A percentile compares a stretch with the other conserved stretches of the same genome.
phyloP scores from a whole-genome alignment of 2,329 filamentous ascomycete species.

The Colletotrichum orbiculare region DNA sequence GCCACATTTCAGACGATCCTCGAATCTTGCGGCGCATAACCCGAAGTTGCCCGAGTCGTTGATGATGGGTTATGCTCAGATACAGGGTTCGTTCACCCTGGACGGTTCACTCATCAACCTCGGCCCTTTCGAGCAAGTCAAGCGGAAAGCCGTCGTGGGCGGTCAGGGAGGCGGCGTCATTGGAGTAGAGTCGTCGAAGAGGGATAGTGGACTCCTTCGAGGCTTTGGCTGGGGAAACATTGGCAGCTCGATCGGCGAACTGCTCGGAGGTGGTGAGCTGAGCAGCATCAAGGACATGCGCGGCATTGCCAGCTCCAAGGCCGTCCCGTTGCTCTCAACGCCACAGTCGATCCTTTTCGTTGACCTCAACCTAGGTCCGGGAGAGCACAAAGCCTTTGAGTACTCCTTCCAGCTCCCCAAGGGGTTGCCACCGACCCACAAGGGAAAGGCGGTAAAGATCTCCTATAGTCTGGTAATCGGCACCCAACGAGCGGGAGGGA shows the following conservation, averaged over 20 bases:
- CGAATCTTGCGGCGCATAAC: slow-evolving; percentile 55
- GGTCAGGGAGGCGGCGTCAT: slow-evolving; percentile 89
- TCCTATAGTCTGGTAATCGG: slow-evolving; percentile 91
- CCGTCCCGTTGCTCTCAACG: slow-evolving; percentile 91
- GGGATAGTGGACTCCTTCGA: slow-evolving; percentile 82
- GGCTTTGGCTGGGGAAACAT: slow-evolving; percentile 90
- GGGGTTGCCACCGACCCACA: slow-evolving; percentile 90
- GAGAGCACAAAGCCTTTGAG: slow-evolving; percentile 87
- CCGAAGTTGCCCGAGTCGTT: slow-evolving; percentile 76
- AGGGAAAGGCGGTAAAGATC: slow-evolving; percentile 93
- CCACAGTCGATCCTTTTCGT: slow-evolving; percentile 97
- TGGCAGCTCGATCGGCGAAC: slow-evolving; percentile 86
- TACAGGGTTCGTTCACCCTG: slow-evolving; percentile 90
- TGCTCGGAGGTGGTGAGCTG: slow-evolving; percentile 87
- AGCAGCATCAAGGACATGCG: slow-evolving; percentile 98
- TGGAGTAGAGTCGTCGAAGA: slow-evolving; percentile 78
- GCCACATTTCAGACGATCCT: slow-evolving; percentile 58
- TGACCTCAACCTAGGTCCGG: slow-evolving; percentile 86
- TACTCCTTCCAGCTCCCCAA: slow-evolving; percentile 88
- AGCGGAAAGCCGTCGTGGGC: slow-evolving; percentile 90
- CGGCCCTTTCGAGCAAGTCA: slow-evolving; percentile 92
- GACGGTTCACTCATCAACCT: slow-evolving; percentile 93
- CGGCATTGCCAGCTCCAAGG: slow-evolving; percentile 84
- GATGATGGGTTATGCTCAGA: slow-evolving; percentile 98
- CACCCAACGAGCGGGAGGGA: slow-evolving; percentile 84